Percentiles rank a stretch among this genome's conserved stretches.
phyloP scores from a whole-genome alignment of 805 yeast species.

The Pichia phayaonensis region DNA sequence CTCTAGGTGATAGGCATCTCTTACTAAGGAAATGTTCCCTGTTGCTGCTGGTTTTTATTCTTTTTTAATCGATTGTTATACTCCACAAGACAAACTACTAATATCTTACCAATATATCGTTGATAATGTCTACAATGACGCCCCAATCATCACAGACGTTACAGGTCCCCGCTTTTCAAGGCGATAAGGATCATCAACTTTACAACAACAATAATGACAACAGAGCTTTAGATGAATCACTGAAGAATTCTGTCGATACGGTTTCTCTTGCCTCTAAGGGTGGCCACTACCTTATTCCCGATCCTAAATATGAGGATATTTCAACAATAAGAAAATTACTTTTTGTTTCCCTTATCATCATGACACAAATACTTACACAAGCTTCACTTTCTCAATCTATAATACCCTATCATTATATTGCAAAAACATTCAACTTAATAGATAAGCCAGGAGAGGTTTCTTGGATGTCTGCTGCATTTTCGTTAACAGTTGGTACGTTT shows the following conservation, averaged over 20 bases:
- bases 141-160: background rate
- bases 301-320: constrained; percentile 17
- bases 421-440: constrained; percentile 22
- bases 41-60: no score
- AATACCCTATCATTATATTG: constrained; percentile 25
- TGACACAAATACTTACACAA: constrained; percentile 33
- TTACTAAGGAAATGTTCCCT: no score
- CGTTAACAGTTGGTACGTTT: constrained; percentile 66
- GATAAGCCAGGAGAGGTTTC: constrained; percentile 30
- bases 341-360: constrained; percentile 16
- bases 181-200: background rate
- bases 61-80: no score
- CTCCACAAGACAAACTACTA: no score
- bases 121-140: background rate
- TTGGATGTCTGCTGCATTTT: constrained; percentile 70
- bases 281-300: constrained; percentile 4
- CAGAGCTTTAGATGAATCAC: background rate
- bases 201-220: background rate
- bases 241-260: background rate
- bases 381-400: constrained; percentile 28
- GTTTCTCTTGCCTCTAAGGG: background rate
- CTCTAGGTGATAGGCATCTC: no score
- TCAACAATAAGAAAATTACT: constrained; percentile 9
- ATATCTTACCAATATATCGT: background rate
- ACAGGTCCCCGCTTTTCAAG: background rate